Base-by-base conservation (phyloP, 805 yeast species). In the Candida ipomoeae region DNA sequence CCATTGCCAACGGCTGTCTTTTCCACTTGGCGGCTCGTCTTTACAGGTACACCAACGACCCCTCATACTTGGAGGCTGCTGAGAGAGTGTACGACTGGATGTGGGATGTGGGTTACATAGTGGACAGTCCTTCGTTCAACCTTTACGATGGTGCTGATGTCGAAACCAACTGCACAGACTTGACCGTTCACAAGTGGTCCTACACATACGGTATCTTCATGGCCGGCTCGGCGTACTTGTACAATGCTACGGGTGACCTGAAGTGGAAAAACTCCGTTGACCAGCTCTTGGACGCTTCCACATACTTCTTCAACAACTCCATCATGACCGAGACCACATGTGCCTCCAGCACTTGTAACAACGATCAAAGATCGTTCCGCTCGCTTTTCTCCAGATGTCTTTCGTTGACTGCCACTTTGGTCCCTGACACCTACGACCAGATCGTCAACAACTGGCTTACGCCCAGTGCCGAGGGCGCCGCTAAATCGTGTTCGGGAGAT, bases 401-500 rank as follows among this genome's bases (percentile, higher is more conserved):
- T 49, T 86, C 84, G 2, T 68, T 77, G 47, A 79, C 89, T 0
- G 77, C 82, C 7, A 66, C 67, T 13, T 62, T 85, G 51, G 81
- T 79, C 11, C 85, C 89, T 3, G 65, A 65, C 2, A 71, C 80
- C 4, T 60, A 64, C 31, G 77, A 68, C 36, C 61, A 63, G 3
- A 77, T 86, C 40, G 36, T 44, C 26, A 51, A 15, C 40, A 26
- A 37, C 33, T 56, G 57, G 56, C 50, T 58, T 40, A 61, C 55
- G 48, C 66, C 74, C 2, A 78, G 86, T 46, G 90, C 92, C 0
- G 57, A 63, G 48, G 91, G 80, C 2, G 91, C 89, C 6, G 90
- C 90, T 1, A 66, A 70, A 44, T 75, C 89, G 0, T 87, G 94
- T 67, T 65, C 78, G 14, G 94, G 92, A 60, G 97, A 97, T 60